phyloP scores from a whole-genome alignment of 2,329 filamentous ascomycete species.

The Gremmenia infestans region DNA sequence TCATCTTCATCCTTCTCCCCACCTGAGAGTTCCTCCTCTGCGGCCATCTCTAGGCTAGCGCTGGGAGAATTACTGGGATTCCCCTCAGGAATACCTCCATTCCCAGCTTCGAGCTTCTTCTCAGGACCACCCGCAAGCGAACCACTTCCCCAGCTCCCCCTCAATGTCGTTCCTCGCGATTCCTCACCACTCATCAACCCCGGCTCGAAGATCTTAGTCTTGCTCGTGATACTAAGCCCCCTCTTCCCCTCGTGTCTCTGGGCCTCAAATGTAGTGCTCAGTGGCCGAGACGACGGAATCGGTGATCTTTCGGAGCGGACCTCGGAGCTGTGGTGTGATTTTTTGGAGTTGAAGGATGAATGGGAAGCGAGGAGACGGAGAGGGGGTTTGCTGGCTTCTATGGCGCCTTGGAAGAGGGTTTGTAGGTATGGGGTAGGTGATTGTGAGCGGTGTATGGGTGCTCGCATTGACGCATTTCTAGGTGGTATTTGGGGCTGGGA shows the following conservation, averaged over 20 bases:
- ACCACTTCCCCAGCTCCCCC: no score
- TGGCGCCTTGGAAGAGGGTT: slow-evolving; percentile 10
- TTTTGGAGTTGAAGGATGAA: background rate
- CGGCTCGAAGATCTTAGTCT: slow-evolving; percentile 11
- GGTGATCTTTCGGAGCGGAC: no score
- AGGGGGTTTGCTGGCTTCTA: slow-evolving; percentile 13
- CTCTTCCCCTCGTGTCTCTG: slow-evolving; percentile 15
- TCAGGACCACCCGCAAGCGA: no score
- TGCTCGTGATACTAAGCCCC: slow-evolving; percentile 5
- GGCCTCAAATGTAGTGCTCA: slow-evolving; percentile 1
- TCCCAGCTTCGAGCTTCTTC: no score
- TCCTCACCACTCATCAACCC: background rate
- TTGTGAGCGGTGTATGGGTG: background rate
- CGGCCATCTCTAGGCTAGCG: no score
- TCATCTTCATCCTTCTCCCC: slow-evolving; percentile 3
- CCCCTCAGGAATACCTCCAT: no score
- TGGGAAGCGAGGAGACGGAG: slow-evolving; percentile 18
- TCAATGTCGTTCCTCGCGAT: no score
- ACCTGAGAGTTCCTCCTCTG: background rate
- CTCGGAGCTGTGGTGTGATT: no score
- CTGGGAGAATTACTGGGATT: no score
- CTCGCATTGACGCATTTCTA: background rate
- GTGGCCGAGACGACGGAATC: no score
- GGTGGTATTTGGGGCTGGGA: no score
- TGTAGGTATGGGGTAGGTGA: slow-evolving; percentile 2